These are phyloP conservation scores for Curvularia eragrostidis DNA, from an alignment of 2,329 filamentous ascomycete species.

Conservation along the genomic window DNA sequence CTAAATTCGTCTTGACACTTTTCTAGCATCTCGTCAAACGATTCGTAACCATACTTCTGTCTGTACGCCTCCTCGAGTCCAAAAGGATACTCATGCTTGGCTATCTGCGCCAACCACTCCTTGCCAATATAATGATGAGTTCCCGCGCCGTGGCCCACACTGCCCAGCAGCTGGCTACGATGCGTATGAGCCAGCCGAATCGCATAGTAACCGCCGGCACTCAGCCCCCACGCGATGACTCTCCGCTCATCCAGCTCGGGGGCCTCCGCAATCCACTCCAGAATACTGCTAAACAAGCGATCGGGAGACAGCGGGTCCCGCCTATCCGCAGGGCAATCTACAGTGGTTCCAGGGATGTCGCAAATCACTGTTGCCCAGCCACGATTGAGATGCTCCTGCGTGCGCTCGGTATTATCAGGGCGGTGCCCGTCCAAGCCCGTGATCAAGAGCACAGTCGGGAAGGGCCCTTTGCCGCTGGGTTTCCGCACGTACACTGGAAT, in stretches of 20 bases:
- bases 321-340: conserved; percentile 59
- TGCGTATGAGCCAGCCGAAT: conserved; percentile 65
- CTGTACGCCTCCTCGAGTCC: conserved; percentile 59
- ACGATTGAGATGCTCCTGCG: conserved; percentile 55
- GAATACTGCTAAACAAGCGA: conserved; percentile 59
- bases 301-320: conserved; percentile 59
- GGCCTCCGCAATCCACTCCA: conserved; percentile 59
- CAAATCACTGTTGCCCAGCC: conserved; percentile 59
- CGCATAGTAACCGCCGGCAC: conserved; percentile 65
- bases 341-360: conserved; percentile 64
- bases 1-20: conserved; percentile 60
- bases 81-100: conserved; percentile 65
- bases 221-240: conserved; percentile 62
- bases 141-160: conserved; percentile 62
- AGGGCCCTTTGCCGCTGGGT: conserved; percentile 54
- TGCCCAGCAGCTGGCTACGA: conserved; percentile 54
- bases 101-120: conserved; percentile 61
- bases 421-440: conserved; percentile 65
- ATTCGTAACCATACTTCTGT: conserved; percentile 53
- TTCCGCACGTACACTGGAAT: conserved; percentile 70
- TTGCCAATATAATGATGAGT: conserved; percentile 64
- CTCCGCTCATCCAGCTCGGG: conserved; percentile 55
- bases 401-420: conserved; percentile 56
- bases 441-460: conserved; percentile 61
- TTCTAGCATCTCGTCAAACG: conserved; percentile 53